phyloP scores from a whole-genome alignment of 1,284 basidiomycete genomes.

The Cutaneotrichosporon arboriforme region DNA sequence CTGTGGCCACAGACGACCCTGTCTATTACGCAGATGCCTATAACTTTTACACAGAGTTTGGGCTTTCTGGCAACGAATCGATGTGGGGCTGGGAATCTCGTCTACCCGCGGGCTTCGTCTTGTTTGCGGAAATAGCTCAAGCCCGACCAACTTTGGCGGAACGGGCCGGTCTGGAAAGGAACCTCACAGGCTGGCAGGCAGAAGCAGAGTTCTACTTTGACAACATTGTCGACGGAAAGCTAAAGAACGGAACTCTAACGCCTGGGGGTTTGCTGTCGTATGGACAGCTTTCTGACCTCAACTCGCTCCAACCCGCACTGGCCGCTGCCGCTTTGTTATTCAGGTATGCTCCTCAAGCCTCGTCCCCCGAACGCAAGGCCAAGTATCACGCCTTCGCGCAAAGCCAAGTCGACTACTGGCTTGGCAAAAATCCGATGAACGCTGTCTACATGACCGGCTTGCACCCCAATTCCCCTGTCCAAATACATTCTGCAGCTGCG shows the following conservation, averaged over 20 bases:
- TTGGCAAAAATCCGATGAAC: conserved; percentile 82
- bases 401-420: conserved; percentile 66
- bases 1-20: conserved; percentile 60
- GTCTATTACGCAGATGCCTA: conserved; percentile 63
- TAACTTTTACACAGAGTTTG: conserved; percentile 58
- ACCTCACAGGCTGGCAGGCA: conserved; percentile 61
- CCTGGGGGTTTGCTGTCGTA: conserved; percentile 74
- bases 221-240: conserved; percentile 56
- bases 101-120: conserved; percentile 64
- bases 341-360: conserved; percentile 68
- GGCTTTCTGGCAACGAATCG: conserved; percentile 54
- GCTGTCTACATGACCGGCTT: conserved; percentile 62
- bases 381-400: conserved; percentile 50
- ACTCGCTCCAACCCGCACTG: conserved; percentile 76
- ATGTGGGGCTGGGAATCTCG: conserved; percentile 89
- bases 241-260: conserved; percentile 55
- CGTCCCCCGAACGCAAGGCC: conserved; percentile 56
- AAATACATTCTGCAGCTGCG: conserved; percentile 81
- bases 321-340: conserved; percentile 76
- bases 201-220: conserved; percentile 75
- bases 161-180: conserved; percentile 52
- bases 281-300: conserved; percentile 67
- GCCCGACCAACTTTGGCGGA: conserved; percentile 56
- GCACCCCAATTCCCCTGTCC: conserved; percentile 83
- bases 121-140: conserved; percentile 54